Evolutionary conservation across 768 basidiomycete species (phyloP).

Genomic region (Boletus rubescentipes): DNA sequence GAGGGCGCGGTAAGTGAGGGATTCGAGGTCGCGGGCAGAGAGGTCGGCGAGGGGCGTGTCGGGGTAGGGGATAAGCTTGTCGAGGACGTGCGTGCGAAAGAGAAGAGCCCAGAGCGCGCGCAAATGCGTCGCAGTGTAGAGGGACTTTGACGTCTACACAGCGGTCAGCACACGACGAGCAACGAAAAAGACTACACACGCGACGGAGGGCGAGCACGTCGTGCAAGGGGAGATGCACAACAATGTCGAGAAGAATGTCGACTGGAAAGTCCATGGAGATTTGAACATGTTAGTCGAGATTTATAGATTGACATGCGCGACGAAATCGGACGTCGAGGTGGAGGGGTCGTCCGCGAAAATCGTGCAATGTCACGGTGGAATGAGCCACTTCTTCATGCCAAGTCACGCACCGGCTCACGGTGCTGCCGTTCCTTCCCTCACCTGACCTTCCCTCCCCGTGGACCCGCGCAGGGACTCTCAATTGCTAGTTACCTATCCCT

Average conservation of each 20-base stretch:
- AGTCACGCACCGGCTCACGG: no score
- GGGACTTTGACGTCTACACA: conserved; percentile 46
- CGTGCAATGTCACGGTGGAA: no score
- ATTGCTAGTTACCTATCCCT: no score
- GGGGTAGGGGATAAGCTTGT: conserved; percentile 48
- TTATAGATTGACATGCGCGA: conserved; percentile 18
- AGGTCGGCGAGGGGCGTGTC: conserved; percentile 36
- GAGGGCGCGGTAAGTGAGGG: conserved; percentile 38
- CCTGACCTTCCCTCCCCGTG: no score
- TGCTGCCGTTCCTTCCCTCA: no score
- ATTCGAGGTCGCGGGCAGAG: conserved; percentile 46
- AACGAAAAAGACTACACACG: conserved; percentile 32
- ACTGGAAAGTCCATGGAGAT: conserved; percentile 31
- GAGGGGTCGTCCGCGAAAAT: conserved; percentile 21
- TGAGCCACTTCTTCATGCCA: no score
- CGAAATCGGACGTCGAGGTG: conserved; percentile 16
- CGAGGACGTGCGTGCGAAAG: conserved; percentile 41
- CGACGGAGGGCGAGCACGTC: conserved; percentile 48
- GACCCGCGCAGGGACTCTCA: no score
- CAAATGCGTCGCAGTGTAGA: conserved; percentile 43
- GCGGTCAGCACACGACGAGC: neutral
- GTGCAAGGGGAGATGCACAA: conserved; percentile 39
- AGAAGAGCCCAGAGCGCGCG: conserved; percentile 52
- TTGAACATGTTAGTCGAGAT: neutral
- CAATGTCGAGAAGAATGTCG: conserved; percentile 48